Conservation (phyloP, 1,139 yeast species). For the Scheffersomyces quercinus region DNA sequence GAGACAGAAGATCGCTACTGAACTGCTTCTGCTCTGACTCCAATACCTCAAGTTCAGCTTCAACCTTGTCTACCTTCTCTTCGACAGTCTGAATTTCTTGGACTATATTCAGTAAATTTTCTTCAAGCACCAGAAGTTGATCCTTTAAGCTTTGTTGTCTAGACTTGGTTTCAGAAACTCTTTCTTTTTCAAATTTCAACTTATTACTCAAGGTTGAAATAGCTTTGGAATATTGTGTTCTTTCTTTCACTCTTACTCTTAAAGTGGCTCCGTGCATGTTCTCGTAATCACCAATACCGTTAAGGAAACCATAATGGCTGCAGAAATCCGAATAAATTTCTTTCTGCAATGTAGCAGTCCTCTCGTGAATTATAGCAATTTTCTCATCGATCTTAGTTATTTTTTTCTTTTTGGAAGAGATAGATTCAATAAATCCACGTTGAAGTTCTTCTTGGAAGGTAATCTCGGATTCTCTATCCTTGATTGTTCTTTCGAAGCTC, state of each 20-base stretch:
- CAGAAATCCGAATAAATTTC: conserved; percentile 58
- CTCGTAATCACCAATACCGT: conserved; percentile 67
- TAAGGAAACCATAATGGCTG: conserved; percentile 47
- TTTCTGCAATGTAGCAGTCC: conserved; percentile 42
- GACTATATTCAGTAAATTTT: conserved; percentile 28
- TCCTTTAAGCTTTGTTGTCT: conserved; percentile 42
- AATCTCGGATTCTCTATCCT: conserved; percentile 58
- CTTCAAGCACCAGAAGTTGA: conserved; percentile 34
- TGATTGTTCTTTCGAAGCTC: conserved; percentile 51
- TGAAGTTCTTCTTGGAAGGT: conserved; percentile 42
- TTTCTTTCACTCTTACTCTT: conserved; percentile 63
- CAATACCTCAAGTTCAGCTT: conserved; percentile 51
- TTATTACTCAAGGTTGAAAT: conserved; percentile 63
- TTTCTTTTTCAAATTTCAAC: conserved; percentile 61
- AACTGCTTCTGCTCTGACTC: conserved; percentile 36
- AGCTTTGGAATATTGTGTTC: conserved; percentile 60
- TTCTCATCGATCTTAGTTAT: conserved; percentile 31
- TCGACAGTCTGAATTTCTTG: conserved; percentile 34
- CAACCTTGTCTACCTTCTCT: conserved; percentile 42
- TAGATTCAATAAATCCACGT: conserved; percentile 16
- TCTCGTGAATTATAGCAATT: conserved; percentile 19
- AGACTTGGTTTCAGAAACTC: conserved; percentile 48
- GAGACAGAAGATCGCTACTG: conserved; percentile 24
- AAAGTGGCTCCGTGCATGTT: conserved; percentile 60
- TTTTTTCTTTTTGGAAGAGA: conserved; percentile 19